phyloP scores from a whole-genome alignment of 805 yeast genomes.

The Hanseniaspora taiwanica region DNA sequence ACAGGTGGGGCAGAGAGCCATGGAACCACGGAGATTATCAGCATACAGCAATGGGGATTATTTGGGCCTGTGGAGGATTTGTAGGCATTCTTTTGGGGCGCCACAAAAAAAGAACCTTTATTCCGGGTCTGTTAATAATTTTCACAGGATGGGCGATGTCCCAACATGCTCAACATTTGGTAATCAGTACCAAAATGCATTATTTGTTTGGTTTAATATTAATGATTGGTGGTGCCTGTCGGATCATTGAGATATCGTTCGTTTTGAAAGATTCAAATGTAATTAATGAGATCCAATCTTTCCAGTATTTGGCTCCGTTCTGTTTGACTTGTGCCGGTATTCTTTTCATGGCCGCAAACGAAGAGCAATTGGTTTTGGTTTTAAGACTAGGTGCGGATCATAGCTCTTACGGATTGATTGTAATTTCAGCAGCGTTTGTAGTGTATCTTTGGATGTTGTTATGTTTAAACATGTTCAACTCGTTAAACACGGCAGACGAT shows the following conservation, averaged over 20 bases:
- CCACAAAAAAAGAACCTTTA: conserved; percentile 51
- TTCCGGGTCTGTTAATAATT: conserved; percentile 72
- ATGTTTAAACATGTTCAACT: conserved; percentile 46
- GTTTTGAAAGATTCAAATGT: conserved; percentile 49
- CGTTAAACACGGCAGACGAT: conserved; percentile 16
- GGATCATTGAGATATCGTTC: conserved; percentile 72
- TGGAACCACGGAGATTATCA: conserved; percentile 94
- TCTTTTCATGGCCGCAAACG: conserved; percentile 84
- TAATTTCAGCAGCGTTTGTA: conserved; percentile 61
- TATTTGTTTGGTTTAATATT: conserved; percentile 72
- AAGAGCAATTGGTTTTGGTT: conserved; percentile 68
- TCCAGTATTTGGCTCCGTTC: conserved; percentile 82
- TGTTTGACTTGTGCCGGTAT: conserved; percentile 67
- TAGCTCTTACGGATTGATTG: conserved; percentile 63
- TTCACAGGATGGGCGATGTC: conserved; percentile 94
- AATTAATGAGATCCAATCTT: conserved; percentile 40
- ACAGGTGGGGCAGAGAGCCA: conserved; percentile 78
- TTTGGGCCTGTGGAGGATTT: conserved; percentile 94
- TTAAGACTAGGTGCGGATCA: conserved; percentile 70
- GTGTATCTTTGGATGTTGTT: conserved; percentile 52
- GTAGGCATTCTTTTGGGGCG: conserved; percentile 68
- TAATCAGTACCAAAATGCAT: conserved; percentile 77
- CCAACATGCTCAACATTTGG: conserved; percentile 66
- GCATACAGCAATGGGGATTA: conserved; percentile 91
- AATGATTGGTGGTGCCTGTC: conserved; percentile 61